These are phyloP conservation scores for Blechomonas ayalai DNA, from an alignment of 208 protist species.

Conservation along the genomic window DNA sequence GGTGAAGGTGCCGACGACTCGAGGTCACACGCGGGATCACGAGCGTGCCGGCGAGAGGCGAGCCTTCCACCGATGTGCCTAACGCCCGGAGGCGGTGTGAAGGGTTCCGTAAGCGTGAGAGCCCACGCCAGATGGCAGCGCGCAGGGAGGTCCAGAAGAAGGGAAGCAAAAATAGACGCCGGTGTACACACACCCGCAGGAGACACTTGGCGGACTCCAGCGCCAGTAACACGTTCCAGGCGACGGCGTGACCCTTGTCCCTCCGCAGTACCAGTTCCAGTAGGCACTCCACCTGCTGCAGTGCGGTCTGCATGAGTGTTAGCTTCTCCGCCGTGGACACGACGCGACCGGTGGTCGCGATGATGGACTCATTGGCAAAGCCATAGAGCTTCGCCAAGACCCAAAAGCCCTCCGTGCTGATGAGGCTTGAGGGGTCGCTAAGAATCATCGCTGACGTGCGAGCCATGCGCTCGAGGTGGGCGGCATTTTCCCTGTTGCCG, in stretches of 20 bases:
- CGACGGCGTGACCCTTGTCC: constrained; percentile 29
- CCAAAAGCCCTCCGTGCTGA: constrained; percentile 58
- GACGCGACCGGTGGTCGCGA: constrained; percentile 20
- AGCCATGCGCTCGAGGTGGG: constrained; percentile 54
- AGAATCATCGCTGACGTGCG: constrained; percentile 52
- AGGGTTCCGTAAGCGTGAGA: neutral
- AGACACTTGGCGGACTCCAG: constrained; percentile 62
- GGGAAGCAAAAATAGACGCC: constrained; percentile 56
- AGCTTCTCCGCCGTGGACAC: constrained; percentile 31
- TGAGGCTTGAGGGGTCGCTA: constrained; percentile 49
- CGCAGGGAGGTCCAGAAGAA: constrained; percentile 55
- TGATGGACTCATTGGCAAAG: constrained; percentile 45
- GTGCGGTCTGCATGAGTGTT: constrained; percentile 16
- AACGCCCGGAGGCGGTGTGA: neutral
- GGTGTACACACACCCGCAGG: constrained; percentile 46
- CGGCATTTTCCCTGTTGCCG: constrained; percentile 50
- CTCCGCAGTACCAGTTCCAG: constrained; percentile 49
- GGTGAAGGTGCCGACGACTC: constrained; percentile 16
- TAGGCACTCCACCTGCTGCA: constrained; percentile 52
- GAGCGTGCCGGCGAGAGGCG: constrained; percentile 30
- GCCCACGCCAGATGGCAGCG: constrained; percentile 6
- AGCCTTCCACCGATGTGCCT: constrained; percentile 8
- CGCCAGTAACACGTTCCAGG: constrained; percentile 54
- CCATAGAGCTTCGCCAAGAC: constrained; percentile 46
- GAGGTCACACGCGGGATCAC: constrained; percentile 71